A percentile compares a stretch with the other conserved stretches of the same genome.
Evolutionary conservation across 345 rosid genomes (phyloP).

Genomic region (Ceriops tagal): DNA sequence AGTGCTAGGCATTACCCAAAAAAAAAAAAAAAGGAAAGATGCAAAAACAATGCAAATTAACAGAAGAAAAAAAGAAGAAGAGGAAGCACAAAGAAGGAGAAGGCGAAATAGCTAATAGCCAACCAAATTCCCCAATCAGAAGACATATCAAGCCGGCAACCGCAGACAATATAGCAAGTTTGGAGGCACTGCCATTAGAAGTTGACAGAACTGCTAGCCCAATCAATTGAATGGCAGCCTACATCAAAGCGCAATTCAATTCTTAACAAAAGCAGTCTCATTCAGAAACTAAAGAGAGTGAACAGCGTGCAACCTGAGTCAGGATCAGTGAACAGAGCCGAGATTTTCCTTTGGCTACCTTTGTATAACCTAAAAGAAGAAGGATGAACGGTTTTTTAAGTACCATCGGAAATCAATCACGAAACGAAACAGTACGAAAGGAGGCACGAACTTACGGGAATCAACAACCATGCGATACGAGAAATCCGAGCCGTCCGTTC

Average conservation of each 20-base stretch:
- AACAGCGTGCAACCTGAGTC: slow-evolving; percentile 34
- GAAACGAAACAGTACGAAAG: neutral
- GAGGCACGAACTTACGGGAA: slow-evolving; percentile 50
- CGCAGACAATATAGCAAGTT: slow-evolving; percentile 35
- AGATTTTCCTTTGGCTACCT: slow-evolving; percentile 53
- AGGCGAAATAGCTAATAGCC: neutral
- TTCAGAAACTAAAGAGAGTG: neutral
- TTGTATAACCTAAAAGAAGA: slow-evolving; percentile 40
- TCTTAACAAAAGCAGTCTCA: neutral
- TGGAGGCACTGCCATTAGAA: slow-evolving; percentile 11
- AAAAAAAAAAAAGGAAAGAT: neutral
- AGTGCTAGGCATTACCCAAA: neutral
- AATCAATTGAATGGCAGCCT: slow-evolving; percentile 42
- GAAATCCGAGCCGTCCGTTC: slow-evolving; percentile 88
- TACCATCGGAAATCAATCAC: neutral
- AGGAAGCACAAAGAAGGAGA: no score
- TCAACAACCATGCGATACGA: slow-evolving; percentile 85
- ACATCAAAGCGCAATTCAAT: slow-evolving; percentile 12
- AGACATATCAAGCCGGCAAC: slow-evolving; percentile 42
- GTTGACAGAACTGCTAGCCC: slow-evolving; percentile 30
- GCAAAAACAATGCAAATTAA: slow-evolving; percentile 1
- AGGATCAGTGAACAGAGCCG: slow-evolving; percentile 30
- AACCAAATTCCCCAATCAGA: slow-evolving; percentile 61
- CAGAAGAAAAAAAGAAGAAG: neutral
- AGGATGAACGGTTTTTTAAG: neutral